Percentiles rank a stretch among this genome's conserved stretches.
Conservation (phyloP, 768 basidiomycete genomes). For the Lactarius indigo region DNA sequence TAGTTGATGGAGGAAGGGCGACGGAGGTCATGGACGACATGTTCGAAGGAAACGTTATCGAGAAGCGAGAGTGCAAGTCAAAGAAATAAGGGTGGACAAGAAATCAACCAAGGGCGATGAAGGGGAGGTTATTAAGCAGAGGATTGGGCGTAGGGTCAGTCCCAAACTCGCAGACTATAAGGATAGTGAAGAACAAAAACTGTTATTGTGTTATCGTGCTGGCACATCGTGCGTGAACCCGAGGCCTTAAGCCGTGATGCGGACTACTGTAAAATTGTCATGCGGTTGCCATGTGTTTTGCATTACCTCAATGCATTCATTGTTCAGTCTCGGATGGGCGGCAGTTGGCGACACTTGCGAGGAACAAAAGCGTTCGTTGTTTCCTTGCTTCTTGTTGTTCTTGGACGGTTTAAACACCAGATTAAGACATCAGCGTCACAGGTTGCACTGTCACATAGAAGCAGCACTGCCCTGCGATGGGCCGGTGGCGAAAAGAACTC, state of each 20-base stretch:
- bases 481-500: background rate
- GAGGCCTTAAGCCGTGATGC: background rate
- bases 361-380: conserved; percentile 7
- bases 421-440: background rate
- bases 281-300: conserved; percentile 12
- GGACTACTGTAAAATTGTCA: background rate
- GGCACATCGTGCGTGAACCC: background rate
- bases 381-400: background rate
- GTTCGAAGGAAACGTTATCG: background rate
- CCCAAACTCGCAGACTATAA: background rate
- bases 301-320: background rate
- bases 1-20: conserved; percentile 10
- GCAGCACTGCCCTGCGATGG: background rate
- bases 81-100: background rate
- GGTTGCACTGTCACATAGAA: background rate
- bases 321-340: background rate
- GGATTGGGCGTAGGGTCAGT: background rate
- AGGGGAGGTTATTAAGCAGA: background rate
- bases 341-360: background rate
- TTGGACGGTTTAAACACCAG: background rate
- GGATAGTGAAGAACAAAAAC: conserved; percentile 3
- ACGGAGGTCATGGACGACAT: conserved; percentile 2
- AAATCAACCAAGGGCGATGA: background rate
- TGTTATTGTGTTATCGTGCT: background rate
- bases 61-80: background rate